phyloP scores from a whole-genome alignment of 306 rosid species.

The Fragaria iinumae region DNA sequence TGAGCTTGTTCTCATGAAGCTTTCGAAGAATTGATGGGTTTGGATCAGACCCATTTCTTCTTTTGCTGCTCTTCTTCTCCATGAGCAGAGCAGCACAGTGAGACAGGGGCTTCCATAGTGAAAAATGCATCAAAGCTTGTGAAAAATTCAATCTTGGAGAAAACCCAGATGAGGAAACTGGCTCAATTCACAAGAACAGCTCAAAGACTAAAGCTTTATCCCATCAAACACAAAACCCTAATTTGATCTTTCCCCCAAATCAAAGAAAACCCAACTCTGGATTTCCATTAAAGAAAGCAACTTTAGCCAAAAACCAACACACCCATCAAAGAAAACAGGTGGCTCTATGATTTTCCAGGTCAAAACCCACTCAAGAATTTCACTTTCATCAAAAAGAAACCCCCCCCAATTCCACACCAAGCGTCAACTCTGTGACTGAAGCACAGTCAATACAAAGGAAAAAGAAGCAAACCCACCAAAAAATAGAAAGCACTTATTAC shows the following conservation, averaged over 20 bases:
- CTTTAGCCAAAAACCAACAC: not conserved
- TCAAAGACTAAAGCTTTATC: not conserved
- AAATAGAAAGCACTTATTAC: constrained; percentile 33
- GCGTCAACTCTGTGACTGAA: constrained; percentile 19
- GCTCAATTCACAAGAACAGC: constrained; percentile 8
- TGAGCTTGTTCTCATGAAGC: constrained; percentile 81
- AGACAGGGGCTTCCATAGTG: constrained; percentile 38
- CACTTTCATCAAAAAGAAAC: not conserved
- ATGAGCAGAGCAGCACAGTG: constrained; percentile 38
- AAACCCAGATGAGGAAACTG: constrained; percentile 12
- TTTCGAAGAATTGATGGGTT: constrained; percentile 67
- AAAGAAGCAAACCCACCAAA: constrained; percentile 34
- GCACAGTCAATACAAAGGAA: constrained; percentile 40
- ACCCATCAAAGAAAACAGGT: not conserved
- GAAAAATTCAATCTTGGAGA: constrained; percentile 1
- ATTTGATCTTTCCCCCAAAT: constrained; percentile 10
- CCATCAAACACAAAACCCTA: constrained; percentile 19
- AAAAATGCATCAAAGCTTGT: constrained; percentile 29
- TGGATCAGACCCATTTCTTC: constrained; percentile 45
- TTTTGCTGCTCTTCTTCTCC: constrained; percentile 59
- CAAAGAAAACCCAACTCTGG: constrained; percentile 21
- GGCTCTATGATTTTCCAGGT: constrained; percentile 9
- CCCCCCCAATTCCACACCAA: constrained; percentile 13
- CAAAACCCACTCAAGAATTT: constrained; percentile 19
- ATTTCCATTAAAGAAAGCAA: not conserved